Conservation (phyloP, 2,329 filamentous ascomycete genomes). For the Aspergillus sp. region DNA sequence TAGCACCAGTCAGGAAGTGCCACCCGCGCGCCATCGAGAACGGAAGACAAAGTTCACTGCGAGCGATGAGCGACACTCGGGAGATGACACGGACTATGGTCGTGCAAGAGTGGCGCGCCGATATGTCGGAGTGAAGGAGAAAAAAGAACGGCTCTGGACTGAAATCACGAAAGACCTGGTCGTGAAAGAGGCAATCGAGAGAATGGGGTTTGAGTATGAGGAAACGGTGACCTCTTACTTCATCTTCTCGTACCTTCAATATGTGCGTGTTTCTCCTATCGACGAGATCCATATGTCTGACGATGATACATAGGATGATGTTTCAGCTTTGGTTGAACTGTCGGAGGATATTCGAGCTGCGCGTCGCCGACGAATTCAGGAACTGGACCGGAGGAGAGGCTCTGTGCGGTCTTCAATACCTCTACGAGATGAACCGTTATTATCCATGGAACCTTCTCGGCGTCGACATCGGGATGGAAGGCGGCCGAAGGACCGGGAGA, state of each 20-base stretch:
- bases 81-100: constrained; percentile 51
- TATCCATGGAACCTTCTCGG: constrained; percentile 14
- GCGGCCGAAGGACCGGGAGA: constrained; percentile 25
- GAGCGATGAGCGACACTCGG: constrained; percentile 58
- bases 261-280: constrained; percentile 59
- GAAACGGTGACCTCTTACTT: constrained; percentile 90
- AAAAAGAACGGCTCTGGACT: constrained; percentile 75
- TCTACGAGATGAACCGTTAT: background rate
- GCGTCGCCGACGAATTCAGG: constrained; percentile 56
- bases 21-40: constrained; percentile 75
- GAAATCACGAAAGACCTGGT: constrained; percentile 95
- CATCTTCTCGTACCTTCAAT: constrained; percentile 83
- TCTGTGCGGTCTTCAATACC: constrained; percentile 11
- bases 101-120: constrained; percentile 44
- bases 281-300: background rate
- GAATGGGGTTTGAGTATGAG: constrained; percentile 81
- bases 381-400: constrained; percentile 48
- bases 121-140: constrained; percentile 35
- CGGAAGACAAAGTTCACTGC: constrained; percentile 71
- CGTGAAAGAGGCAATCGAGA: constrained; percentile 78
- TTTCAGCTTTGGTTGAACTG: constrained; percentile 76
- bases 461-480: constrained; percentile 18
- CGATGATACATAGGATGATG: constrained; percentile 66
- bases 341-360: constrained; percentile 76
- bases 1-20: constrained; percentile 71